phyloP scores from a whole-genome alignment of 805 yeast genomes.

The Metschnikowia chrysomelidarum region DNA sequence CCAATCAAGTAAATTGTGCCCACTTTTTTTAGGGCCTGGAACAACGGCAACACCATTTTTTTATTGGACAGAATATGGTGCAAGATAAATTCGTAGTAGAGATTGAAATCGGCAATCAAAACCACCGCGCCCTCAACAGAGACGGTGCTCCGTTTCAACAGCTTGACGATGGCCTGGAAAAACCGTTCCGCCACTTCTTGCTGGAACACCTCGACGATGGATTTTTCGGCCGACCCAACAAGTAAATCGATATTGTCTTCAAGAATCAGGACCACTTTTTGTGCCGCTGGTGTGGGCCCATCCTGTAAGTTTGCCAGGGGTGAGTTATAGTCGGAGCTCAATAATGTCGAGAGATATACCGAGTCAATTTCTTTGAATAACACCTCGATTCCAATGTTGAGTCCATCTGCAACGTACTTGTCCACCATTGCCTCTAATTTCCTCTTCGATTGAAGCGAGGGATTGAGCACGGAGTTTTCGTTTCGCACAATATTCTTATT shows the following conservation, averaged over 20 bases:
- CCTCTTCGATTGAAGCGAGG: constrained; percentile 75
- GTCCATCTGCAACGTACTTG: constrained; percentile 87
- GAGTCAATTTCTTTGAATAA: constrained; percentile 77
- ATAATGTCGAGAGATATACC: constrained; percentile 52
- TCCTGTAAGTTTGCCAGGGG: constrained; percentile 18
- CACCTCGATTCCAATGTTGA: constrained; percentile 89
- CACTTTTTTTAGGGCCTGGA: constrained; percentile 78
- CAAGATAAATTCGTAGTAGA: constrained; percentile 67
- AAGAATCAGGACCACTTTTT: constrained; percentile 57
- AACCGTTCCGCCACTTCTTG: constrained; percentile 91
- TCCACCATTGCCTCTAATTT: constrained; percentile 79
- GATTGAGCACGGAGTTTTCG: constrained; percentile 74
- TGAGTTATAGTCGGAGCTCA: constrained; percentile 65
- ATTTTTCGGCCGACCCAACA: constrained; percentile 80
- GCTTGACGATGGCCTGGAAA: constrained; percentile 70
- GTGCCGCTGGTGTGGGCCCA: constrained; percentile 61
- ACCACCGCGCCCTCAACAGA: constrained; percentile 81
- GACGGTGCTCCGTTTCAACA: constrained; percentile 66
- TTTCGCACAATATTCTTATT: constrained; percentile 58
- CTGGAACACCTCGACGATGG: constrained; percentile 87
- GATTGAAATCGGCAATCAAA: constrained; percentile 78
- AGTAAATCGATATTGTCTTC: constrained; percentile 70
- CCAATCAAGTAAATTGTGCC: constrained; percentile 77
- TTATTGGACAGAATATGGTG: constrained; percentile 51
- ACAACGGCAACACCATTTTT: constrained; percentile 69